These are phyloP conservation scores for Globisporangium yorkense DNA, from an alignment of 352 stramenopile genomes.

Conservation along the genomic window DNA sequence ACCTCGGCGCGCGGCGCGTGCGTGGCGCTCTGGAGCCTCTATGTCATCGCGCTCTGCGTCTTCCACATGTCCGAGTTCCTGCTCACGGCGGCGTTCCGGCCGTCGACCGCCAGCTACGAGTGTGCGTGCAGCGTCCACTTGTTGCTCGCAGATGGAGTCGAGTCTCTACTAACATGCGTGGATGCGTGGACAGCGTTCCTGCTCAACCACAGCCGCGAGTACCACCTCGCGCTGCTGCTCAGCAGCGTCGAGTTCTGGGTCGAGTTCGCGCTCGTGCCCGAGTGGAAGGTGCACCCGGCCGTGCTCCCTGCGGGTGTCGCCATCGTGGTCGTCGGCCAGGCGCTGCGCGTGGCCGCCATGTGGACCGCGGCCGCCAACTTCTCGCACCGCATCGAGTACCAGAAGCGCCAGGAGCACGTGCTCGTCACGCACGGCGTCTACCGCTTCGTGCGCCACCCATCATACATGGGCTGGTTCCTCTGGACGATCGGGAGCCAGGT, in stretches of 20 bases:
- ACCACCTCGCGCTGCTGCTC: conserved; percentile 81
- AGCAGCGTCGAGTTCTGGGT: conserved; percentile 90
- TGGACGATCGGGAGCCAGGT: conserved; percentile 95
- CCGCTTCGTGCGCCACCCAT: conserved; percentile 91
- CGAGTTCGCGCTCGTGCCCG: conserved; percentile 74
- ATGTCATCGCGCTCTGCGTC: conserved; percentile 67
- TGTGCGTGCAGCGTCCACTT: conserved; percentile 32
- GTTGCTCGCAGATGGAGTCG: not conserved
- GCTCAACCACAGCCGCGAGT: conserved; percentile 88
- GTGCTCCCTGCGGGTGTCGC: conserved; percentile 58
- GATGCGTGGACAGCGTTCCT: conserved; percentile 57
- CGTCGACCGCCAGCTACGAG: conserved; percentile 71
- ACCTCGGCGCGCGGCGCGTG: conserved; percentile 35
- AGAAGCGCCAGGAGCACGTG: conserved; percentile 91
- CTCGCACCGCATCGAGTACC: conserved; percentile 93
- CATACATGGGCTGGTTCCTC: conserved; percentile 96
- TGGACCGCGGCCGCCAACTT: conserved; percentile 92
- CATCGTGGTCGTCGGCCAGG: conserved; percentile 83
- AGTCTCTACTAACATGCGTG: not conserved
- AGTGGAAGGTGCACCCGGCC: conserved; percentile 55
- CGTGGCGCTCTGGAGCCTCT: conserved; percentile 65
- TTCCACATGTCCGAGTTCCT: conserved; percentile 87
- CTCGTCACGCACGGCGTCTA: conserved; percentile 93
- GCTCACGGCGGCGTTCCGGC: conserved; percentile 77
- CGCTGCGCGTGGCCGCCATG: conserved; percentile 89